phyloP scores from a whole-genome alignment of 2,329 filamentous ascomycete genomes.

The Pseudocercospora cruenta region DNA sequence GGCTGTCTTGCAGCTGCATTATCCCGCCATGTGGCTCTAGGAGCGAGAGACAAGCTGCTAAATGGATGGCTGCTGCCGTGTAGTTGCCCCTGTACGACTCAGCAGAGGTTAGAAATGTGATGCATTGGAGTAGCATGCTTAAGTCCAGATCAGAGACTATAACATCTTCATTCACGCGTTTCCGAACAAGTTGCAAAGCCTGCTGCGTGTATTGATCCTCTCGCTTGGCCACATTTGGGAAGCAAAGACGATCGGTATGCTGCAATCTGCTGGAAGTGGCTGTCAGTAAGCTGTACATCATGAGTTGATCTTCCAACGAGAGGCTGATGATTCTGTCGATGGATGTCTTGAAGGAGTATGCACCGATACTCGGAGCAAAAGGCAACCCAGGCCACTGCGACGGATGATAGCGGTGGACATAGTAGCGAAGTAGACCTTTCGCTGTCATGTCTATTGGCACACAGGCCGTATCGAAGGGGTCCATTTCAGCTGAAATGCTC shows the following conservation, averaged over 20 bases:
- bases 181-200: conserved; percentile 6
- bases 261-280: conserved; percentile 9
- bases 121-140: conserved; percentile 5
- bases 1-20: not conserved
- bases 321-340: not conserved
- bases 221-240: not conserved
- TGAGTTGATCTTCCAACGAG: not conserved
- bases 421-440: conserved; percentile 11
- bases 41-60: not conserved
- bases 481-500: not conserved
- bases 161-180: not conserved
- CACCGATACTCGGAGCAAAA: not conserved
- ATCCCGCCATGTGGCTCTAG: conserved; percentile 5
- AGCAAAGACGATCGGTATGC: conserved; percentile 8
- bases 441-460: conserved; percentile 10
- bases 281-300: conserved; percentile 12
- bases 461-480: conserved; percentile 8
- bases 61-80: conserved; percentile 1
- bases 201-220: not conserved
- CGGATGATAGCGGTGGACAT: conserved; percentile 12
- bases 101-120: not conserved
- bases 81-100: conserved; percentile 4
- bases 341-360: conserved; percentile 9
- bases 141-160: not conserved
- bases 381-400: conserved; percentile 11